A percentile compares a stretch with the other conserved stretches of the same genome.
Evolutionary conservation across 805 yeast species (phyloP).

Genomic region (Komagataella ulmi): DNA sequence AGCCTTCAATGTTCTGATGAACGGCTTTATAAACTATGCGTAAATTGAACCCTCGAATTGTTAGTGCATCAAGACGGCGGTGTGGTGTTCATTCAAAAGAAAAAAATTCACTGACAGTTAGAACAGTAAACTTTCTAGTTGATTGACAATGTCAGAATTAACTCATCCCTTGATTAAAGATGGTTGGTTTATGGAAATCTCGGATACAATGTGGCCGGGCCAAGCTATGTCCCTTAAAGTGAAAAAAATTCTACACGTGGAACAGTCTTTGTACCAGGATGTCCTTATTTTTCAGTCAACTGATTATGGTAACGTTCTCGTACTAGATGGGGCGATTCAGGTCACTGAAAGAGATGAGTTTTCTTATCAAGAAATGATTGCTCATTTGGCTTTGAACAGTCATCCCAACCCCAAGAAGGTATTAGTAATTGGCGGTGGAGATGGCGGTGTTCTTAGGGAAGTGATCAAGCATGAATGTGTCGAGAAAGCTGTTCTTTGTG

Average conservation of each 20-base stretch:
- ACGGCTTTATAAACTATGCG: background rate
- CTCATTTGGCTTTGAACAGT: conserved; percentile 69
- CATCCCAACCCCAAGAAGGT: conserved; percentile 68
- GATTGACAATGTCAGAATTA: conserved; percentile 3
- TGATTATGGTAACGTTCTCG: conserved; percentile 77
- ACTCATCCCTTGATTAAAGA: conserved; percentile 15
- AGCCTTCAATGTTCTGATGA: no score
- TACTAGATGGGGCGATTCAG: conserved; percentile 81
- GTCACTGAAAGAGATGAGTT: conserved; percentile 89
- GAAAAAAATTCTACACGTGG: conserved; percentile 49
- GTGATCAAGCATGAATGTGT: conserved; percentile 53
- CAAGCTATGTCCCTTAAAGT: conserved; percentile 67
- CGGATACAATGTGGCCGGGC: conserved; percentile 70
- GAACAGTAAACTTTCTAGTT: background rate
- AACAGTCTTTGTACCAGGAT: conserved; percentile 66
- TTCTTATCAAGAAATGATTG: conserved; percentile 86
- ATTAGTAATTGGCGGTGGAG: conserved; percentile 91
- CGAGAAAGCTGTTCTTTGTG: conserved; percentile 65
- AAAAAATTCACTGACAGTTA: background rate
- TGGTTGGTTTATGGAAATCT: conserved; percentile 77
- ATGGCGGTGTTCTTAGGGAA: conserved; percentile 89
- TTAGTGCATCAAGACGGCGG: background rate
- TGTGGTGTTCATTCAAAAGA: background rate
- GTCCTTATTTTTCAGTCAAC: conserved; percentile 66
- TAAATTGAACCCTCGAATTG: background rate